Conservation (phyloP, 371 early-diverging fungal species). For the Chytridium lagenaria region DNA sequence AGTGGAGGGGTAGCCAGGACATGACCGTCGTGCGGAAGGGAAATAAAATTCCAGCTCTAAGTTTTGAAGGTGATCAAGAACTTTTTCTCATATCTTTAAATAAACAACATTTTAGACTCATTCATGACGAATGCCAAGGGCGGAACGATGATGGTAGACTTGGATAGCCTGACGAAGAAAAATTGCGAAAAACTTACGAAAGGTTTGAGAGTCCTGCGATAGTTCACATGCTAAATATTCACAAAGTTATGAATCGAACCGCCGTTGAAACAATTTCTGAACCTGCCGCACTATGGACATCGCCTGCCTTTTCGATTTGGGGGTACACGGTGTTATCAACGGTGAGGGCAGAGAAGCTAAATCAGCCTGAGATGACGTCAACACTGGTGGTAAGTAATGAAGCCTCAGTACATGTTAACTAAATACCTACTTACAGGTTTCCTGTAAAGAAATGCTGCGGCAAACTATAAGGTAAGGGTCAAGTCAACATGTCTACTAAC, state of each 20-base stretch:
- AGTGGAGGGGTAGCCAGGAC: not conserved
- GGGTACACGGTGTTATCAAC: not conserved
- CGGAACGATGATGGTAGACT: constrained; percentile 29
- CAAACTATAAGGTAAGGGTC: not conserved
- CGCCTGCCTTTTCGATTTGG: not conserved
- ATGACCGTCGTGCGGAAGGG: not conserved
- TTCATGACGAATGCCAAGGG: constrained; percentile 22
- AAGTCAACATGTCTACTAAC: too few relatives aligned
- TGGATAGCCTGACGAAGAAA: constrained; percentile 21
- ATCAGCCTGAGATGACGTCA: not conserved
- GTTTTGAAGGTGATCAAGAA: not conserved
- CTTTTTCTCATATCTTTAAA: not conserved
- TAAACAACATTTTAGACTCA: not conserved
- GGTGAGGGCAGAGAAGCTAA: not conserved
- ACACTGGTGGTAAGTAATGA: constrained; percentile 3
- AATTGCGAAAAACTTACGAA: constrained; percentile 8
- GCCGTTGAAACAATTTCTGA: not conserved
- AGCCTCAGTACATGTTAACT: not conserved
- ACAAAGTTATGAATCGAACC: not conserved
- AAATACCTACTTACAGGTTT: not conserved
- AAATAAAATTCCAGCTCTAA: not conserved
- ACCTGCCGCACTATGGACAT: not conserved
- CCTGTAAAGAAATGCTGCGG: not conserved
- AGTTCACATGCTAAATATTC: not conserved
- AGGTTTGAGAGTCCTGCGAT: not conserved